Base-by-base conservation (phyloP, 2,329 filamentous ascomycete species). In the Trichoderma brevicompactum region DNA sequence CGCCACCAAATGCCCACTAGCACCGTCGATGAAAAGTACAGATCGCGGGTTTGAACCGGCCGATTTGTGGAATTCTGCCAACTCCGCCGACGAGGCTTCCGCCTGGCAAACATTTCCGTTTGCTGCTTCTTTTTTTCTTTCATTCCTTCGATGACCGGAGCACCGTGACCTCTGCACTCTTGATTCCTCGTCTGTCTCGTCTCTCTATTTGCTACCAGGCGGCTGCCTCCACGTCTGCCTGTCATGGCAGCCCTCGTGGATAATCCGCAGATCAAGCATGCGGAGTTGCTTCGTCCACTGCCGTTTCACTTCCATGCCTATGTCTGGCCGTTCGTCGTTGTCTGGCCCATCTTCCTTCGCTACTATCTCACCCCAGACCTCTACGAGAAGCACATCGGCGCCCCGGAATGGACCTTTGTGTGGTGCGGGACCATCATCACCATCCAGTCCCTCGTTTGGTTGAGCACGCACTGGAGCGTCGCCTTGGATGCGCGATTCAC, bases 401-500 rank as follows among this genome's bases (percentile, higher is more conserved):
- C 90, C n/a, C 89, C 91, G 72, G 95, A 99, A 83, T 99, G 95
- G 94, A 98, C 96, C 0, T 96, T 97, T 76, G 92, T 99, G 68
- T 99, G 92, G 89, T 87, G 90, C 70, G 94, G 91, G 73, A 85
- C 88, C 70, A 97, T 99, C 75, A 84, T 96, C 76, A 97, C 94
- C 10, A 74, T 90, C 65, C 96, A 99, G 81, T 89, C 92, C 69
- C 85, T 99, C 69, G 81, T 93, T 71, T 99, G 95, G 94, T 85
- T 99, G 68, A 94, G 91, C 81, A 99, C 95, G 53, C 92, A 98
- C 81, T 99, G 95, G 95, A 98, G 92, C 75, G 92, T 99, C 76
- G 89, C 94, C 75, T 82, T 98, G 69, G 87, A 89, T 74, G 90
- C 90, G 23, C 79, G 89, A 67, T 97, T 98, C 78, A 98, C 91